A percentile compares a stretch with the other conserved stretches of the same genome.
Evolutionary conservation across 2,329 filamentous ascomycete genomes (phyloP).

Genomic region (Aureobasidium sp.): DNA sequence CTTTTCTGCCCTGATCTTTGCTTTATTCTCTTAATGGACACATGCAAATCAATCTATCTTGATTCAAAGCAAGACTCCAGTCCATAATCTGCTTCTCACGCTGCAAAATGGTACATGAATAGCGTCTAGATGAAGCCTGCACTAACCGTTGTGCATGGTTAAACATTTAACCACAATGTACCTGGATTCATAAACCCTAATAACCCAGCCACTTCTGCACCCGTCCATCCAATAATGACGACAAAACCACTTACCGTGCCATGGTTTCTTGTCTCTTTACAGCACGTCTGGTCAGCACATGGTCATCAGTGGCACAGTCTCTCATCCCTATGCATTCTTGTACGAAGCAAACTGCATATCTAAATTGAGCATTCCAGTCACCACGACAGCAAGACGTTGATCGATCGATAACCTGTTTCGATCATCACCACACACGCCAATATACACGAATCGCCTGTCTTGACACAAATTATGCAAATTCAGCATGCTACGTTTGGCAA

Average conservation of each 20-base stretch:
- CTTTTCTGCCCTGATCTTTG: not conserved
- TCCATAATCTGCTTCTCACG: not conserved
- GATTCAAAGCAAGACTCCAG: not conserved
- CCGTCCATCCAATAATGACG: conserved; percentile 3
- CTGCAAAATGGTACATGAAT: not conserved
- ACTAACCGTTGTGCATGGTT: conserved; percentile 8
- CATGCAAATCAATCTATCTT: not conserved
- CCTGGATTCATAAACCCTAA: conserved; percentile 5
- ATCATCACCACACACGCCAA: not conserved
- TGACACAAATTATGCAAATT: not conserved
- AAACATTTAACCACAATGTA: conserved; percentile 3
- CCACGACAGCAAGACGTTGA: conserved; percentile 10
- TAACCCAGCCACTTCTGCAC: conserved; percentile 3
- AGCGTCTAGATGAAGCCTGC: not conserved
- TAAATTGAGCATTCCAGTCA: conserved; percentile 7
- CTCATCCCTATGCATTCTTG: not conserved
- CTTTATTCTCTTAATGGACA: not conserved
- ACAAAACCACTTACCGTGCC: not conserved
- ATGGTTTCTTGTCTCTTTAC: not conserved
- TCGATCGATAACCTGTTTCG: conserved; percentile 4
- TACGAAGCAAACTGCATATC: not conserved
- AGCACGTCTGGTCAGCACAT: not conserved
- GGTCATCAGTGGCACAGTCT: not conserved
- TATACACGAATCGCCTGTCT: not conserved
- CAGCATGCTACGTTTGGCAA: not conserved